Conservation (phyloP, 2,329 filamentous ascomycete genomes). For the Didymella exigua region DNA sequence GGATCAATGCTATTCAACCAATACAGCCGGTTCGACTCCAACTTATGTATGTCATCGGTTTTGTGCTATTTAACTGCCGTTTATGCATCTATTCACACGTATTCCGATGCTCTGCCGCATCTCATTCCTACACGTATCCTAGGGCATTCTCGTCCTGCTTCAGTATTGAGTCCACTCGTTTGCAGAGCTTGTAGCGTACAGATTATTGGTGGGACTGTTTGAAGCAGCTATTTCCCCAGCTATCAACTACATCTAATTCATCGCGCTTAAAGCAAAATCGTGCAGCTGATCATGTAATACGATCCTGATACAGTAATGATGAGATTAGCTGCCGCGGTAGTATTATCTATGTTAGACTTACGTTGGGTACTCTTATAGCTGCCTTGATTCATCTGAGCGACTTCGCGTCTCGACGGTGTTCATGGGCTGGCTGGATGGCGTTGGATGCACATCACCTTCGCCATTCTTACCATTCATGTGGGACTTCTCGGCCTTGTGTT, state of each 20-base stretch:
- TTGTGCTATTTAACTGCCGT: slow-evolving; percentile 60
- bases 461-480: slow-evolving; percentile 62
- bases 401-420: slow-evolving; percentile 62
- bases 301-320: slow-evolving; percentile 58
- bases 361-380: slow-evolving; percentile 59
- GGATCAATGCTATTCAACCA: too few species aligned
- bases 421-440: slow-evolving; percentile 48
- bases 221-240: slow-evolving; percentile 54
- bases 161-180: slow-evolving; percentile 59
- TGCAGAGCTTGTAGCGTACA: slow-evolving; percentile 58
- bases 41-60: slow-evolving; percentile 59
- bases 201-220: slow-evolving; percentile 62
- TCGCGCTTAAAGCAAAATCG: not conserved
- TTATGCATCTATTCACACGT: slow-evolving; percentile 56
- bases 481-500: slow-evolving; percentile 59
- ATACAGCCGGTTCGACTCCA: slow-evolving; percentile 62
- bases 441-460: slow-evolving; percentile 47
- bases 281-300: slow-evolving; percentile 22
- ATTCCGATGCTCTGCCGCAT: slow-evolving; percentile 57
- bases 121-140: slow-evolving; percentile 58
- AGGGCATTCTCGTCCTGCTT: slow-evolving; percentile 63
- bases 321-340: slow-evolving; percentile 55
- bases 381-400: slow-evolving; percentile 53
- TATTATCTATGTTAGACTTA: slow-evolving; percentile 59
- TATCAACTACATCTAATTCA: slow-evolving; percentile 31